Conservation (phyloP, 129 eudicot species). For the Tagetes erecta region DNA sequence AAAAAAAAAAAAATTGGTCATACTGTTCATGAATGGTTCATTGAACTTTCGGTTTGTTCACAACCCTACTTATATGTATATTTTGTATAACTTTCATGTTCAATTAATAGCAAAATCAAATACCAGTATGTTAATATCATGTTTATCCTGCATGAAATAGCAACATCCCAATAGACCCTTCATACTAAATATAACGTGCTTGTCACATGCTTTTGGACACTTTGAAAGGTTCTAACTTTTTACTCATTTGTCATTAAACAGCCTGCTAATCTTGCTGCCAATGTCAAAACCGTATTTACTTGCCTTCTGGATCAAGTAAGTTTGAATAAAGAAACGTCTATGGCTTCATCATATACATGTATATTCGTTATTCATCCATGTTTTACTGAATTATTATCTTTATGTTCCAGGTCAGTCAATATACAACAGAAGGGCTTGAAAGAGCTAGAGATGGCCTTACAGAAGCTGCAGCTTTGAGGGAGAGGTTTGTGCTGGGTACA, state of each 20-base stretch:
- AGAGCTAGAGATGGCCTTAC: conserved; percentile 91
- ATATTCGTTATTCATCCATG: background rate
- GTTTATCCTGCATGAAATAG: background rate
- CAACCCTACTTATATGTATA: background rate
- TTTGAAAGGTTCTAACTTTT: conserved; percentile 24
- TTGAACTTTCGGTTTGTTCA: no score
- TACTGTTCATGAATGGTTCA: no score
- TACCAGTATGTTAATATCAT: background rate
- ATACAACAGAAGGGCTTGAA: conserved; percentile 96
- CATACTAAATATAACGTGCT: background rate
- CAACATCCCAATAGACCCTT: background rate
- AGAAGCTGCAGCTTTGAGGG: conserved; percentile 98
- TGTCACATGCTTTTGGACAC: conserved; percentile 17
- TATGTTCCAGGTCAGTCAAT: conserved; percentile 62
- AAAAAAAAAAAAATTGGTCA: no score
- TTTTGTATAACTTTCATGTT: background rate
- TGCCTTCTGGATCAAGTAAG: conserved; percentile 96
- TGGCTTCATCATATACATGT: conserved; percentile 9
- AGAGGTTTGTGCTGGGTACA: conserved; percentile 89
- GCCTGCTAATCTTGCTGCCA: conserved; percentile 90
- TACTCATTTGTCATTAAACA: conserved; percentile 42
- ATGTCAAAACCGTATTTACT: conserved; percentile 82
- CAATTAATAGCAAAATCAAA: background rate
- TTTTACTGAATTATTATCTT: conserved; percentile 13
- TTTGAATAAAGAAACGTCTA: conserved; percentile 7